Evolutionary conservation across 1,284 basidiomycete genomes (phyloP).

Genomic region (Mycosarcoma maydis): DNA sequence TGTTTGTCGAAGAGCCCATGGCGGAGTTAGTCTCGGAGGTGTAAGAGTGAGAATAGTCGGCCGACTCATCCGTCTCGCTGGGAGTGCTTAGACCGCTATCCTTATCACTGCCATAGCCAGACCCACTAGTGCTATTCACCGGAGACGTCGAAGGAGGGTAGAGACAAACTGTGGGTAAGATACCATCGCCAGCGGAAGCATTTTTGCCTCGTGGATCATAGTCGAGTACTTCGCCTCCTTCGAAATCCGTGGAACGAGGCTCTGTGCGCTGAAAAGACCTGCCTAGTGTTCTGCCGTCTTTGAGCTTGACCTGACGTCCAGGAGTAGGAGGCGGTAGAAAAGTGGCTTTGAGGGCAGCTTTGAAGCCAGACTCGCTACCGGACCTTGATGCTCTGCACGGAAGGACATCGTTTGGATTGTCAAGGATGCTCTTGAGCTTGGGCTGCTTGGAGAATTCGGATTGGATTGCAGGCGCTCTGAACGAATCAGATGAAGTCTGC

Average conservation of each 20-base stretch:
- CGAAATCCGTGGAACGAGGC: conserved; percentile 36
- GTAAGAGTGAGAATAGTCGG: conserved; percentile 18
- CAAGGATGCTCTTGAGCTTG: conserved; percentile 49
- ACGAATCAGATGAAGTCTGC: conserved; percentile 22
- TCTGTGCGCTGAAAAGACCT: conserved; percentile 50
- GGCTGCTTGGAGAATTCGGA: conserved; percentile 12
- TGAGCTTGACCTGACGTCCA: conserved; percentile 47
- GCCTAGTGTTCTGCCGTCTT: conserved; percentile 47
- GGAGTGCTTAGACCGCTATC: conserved; percentile 27
- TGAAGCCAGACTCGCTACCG: conserved; percentile 29
- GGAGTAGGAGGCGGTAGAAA: conserved; percentile 52
- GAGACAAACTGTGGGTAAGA: conserved; percentile 26
- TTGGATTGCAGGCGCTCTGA: conserved; percentile 1
- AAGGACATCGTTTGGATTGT: conserved; percentile 47
- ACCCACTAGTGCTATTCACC: conserved; percentile 29
- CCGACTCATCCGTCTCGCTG: conserved; percentile 24
- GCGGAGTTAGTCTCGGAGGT: conserved; percentile 28
- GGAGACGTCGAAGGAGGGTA: conserved; percentile 7
- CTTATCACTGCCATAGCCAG: conserved; percentile 38
- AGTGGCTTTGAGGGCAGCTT: conserved; percentile 50
- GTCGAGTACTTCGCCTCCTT: conserved; percentile 53
- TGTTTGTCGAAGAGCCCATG: conserved; percentile 5
- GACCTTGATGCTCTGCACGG: conserved; percentile 26
- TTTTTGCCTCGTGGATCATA: conserved; percentile 53
- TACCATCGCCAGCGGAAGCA: conserved; percentile 50